Base-by-base conservation (phyloP, 2,329 filamentous ascomycete species). In the Fusarium clavum region DNA sequence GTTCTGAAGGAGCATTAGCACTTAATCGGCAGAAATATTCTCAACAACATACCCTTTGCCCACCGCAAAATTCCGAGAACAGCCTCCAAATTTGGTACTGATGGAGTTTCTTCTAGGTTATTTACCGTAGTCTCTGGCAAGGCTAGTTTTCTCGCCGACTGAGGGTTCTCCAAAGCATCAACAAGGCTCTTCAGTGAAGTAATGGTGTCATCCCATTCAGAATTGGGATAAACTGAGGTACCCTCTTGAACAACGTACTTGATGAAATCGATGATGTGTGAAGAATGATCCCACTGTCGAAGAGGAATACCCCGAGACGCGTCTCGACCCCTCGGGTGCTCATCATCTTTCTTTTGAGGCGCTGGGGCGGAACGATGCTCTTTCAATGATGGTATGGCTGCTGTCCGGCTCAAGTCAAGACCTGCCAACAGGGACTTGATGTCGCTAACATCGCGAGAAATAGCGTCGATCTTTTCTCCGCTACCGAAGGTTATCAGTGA, bases 381-480 rank as follows among this genome's bases (percentile, higher is more conserved):
- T 18, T 14, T 10, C n/a, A 11, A 8, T 40, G 25, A 12, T 10
- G 24, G 29, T 22, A 30, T 9, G 44, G 38, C 5, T 14, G 24
- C 4, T n/a, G 20, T 18, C 20, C 34, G 22, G 20, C 25, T 13
- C 10, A 59, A 13, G 4, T 64, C 60, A 18, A 80, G 67, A 6
- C 67, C 57, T 44, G 67, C 54, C 1, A 76, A 44, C 6, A 76
- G 43, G n/a, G 44, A 51, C 59, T 79, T 78, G 46, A 81, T 80
- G 16, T 72, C 72, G 24, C 77, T 73, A 40, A 81, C 71, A 57
- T 79, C 78, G 22, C 70, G 73, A 45, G 72, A 77, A 43, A 80
- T 79, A 3, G 73, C 71, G 40, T 81, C 79, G 27, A 81, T 79
- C 57, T 81, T 81, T 46, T 71, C 74, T 49, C 81, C 80, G 60